Conservation (phyloP, 306 rosid species). For the Ochetophila trinervis region DNA sequence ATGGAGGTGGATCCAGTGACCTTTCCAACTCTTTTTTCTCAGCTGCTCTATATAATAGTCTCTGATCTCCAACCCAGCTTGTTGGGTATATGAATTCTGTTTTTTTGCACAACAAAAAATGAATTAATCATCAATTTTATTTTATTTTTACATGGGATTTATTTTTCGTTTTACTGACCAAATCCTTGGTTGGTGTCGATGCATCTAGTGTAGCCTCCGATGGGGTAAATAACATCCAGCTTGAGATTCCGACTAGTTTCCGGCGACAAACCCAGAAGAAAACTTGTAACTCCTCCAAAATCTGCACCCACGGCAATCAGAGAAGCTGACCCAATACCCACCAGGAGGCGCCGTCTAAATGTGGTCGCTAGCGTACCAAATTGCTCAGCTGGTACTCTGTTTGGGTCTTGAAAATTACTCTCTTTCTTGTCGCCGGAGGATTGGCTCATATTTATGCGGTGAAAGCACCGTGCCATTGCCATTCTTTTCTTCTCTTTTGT, state of each 20-base stretch:
- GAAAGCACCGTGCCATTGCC: slow-evolving; percentile 36
- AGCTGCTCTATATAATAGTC: slow-evolving; percentile 66
- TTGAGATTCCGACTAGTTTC: slow-evolving; percentile 57
- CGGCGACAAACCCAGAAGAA: slow-evolving; percentile 66
- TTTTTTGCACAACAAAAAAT: not conserved
- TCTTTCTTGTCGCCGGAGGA: slow-evolving; percentile 30
- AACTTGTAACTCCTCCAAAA: slow-evolving; percentile 72
- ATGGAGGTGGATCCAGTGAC: slow-evolving; percentile 79
- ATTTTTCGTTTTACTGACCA: slow-evolving; percentile 65
- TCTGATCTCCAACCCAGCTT: slow-evolving; percentile 92
- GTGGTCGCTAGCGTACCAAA: slow-evolving; percentile 49
- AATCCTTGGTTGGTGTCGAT: slow-evolving; percentile 76
- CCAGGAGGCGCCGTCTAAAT: slow-evolving; percentile 55
- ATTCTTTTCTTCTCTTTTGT: slow-evolving; percentile 9
- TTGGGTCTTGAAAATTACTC: slow-evolving; percentile 19
- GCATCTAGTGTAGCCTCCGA: slow-evolving; percentile 70
- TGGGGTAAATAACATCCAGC: slow-evolving; percentile 73
- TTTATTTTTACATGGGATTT: not conserved
- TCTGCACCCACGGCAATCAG: slow-evolving; percentile 79
- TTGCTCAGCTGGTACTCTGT: slow-evolving; percentile 48
- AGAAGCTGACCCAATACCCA: slow-evolving; percentile 77
- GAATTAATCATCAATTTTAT: not conserved
- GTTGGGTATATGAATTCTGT: slow-evolving; percentile 87
- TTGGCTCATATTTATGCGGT: slow-evolving; percentile 21
- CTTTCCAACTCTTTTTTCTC: slow-evolving; percentile 61